Conservation (phyloP, 2,329 filamentous ascomycete species). For the Monascus ruber region DNA sequence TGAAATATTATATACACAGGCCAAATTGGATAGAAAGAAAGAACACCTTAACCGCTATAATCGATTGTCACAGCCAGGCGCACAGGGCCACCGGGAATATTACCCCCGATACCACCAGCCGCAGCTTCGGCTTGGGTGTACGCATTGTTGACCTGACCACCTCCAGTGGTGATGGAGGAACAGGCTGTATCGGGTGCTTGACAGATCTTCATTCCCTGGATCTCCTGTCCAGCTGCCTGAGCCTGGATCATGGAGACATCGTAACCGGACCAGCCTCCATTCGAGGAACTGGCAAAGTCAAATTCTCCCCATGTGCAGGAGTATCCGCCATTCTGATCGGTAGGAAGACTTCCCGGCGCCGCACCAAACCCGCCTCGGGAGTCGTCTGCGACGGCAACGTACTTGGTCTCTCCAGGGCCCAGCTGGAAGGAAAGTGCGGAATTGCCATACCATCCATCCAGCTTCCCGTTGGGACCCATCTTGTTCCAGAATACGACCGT, state of each 20-base stretch:
- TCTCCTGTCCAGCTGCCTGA: conserved; percentile 12
- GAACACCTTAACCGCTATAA: conserved; percentile 11
- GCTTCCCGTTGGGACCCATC: conserved; percentile 20
- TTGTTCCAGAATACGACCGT: conserved; percentile 32
- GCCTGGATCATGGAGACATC: conserved; percentile 30
- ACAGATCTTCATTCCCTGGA: conserved; percentile 30
- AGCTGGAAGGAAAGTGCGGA: conserved; percentile 22
- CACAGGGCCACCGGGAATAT: conserved; percentile 15
- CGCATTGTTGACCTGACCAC: conserved; percentile 16
- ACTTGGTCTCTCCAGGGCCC: conserved; percentile 22
- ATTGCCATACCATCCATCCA: conserved; percentile 26
- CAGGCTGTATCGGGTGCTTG: conserved; percentile 15
- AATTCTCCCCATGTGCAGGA: conserved; percentile 26
- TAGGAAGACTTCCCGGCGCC: conserved; percentile 15
- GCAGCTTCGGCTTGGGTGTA: conserved; percentile 20
- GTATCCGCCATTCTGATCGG: conserved; percentile 15
- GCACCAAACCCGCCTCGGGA: conserved; percentile 25
- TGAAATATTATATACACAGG: no score
- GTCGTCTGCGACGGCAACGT: conserved; percentile 26
- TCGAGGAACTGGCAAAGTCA: conserved; percentile 18
- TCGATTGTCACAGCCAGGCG: conserved; percentile 21
- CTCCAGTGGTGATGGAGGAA: conserved; percentile 18
- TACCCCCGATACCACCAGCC: conserved; percentile 20
- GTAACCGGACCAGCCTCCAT: conserved; percentile 24
- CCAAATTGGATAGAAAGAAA: not conserved